phyloP scores from a whole-genome alignment of 129 eudicot species.

The Flaveria robusta region DNA sequence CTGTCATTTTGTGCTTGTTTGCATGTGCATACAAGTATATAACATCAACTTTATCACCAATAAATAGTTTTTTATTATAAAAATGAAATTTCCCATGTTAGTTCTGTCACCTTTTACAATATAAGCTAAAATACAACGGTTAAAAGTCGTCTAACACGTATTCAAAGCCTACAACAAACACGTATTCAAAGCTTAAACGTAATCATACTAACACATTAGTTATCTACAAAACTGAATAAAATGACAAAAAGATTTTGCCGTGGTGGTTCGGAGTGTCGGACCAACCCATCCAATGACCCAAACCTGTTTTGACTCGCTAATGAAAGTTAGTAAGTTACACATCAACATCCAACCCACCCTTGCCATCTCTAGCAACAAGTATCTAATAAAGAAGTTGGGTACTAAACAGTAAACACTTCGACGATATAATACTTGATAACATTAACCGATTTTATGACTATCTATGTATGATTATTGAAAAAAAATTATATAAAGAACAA shows the following conservation, averaged over 20 bases:
- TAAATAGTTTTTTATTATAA: background rate
- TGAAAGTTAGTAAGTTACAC: background rate
- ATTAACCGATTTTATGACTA: slow-evolving; percentile 26
- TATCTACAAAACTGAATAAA: background rate
- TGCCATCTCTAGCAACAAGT: background rate
- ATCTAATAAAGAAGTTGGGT: background rate
- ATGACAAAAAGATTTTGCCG: background rate
- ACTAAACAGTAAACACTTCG: background rate
- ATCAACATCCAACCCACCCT: background rate
- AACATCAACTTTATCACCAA: slow-evolving; percentile 11
- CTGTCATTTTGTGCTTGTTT: background rate
- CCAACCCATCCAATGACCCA: background rate
- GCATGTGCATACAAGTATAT: background rate
- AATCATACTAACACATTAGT: background rate
- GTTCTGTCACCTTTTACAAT: background rate
- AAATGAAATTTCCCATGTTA: background rate
- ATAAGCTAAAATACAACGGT: background rate
- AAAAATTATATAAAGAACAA: slow-evolving; percentile 5
- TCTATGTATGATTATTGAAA: slow-evolving; percentile 15
- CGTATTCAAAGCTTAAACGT: background rate
- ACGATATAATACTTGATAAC: background rate
- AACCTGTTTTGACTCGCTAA: slow-evolving; percentile 6
- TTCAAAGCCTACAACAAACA: background rate
- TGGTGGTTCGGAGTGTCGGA: background rate
- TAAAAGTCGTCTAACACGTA: background rate